phyloP scores from a whole-genome alignment of 257 asterid species.

The Eustoma russellianum region DNA sequence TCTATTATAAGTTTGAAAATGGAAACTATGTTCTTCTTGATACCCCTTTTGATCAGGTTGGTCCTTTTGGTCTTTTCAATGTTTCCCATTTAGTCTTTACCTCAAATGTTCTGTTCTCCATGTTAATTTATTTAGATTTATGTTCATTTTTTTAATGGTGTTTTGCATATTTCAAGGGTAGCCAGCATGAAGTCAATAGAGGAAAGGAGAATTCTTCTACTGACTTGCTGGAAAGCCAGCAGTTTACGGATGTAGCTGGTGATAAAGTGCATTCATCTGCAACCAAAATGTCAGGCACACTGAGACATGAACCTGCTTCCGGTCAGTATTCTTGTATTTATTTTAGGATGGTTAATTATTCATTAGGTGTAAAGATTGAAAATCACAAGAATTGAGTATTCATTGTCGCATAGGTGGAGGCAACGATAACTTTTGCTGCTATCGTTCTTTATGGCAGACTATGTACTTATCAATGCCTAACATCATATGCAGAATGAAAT shows the following conservation, averaged over 20 bases:
- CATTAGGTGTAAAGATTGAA: too few species aligned
- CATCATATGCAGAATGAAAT: too few species aligned
- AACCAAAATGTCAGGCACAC: constrained; percentile 25
- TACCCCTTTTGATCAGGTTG: constrained; percentile 40
- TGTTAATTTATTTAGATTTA: background rate
- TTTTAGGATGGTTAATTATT: too few species aligned
- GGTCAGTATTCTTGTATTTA: constrained; percentile 24
- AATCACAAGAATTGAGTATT: too few species aligned
- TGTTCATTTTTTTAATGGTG: too few species aligned
- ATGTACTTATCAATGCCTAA: too few species aligned
- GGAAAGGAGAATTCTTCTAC: constrained; percentile 6
- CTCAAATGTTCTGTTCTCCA: background rate
- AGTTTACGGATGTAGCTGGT: background rate
- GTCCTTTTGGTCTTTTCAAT: background rate
- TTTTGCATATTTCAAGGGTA: constrained; percentile 14
- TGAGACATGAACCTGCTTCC: constrained; percentile 18
- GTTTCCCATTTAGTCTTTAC: background rate
- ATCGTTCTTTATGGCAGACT: too few species aligned
- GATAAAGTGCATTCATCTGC: constrained; percentile 10
- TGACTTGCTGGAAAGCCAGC: constrained; percentile 8
- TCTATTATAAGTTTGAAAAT: constrained; percentile 75
- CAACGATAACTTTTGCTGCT: too few species aligned
- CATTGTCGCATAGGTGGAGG: too few species aligned
- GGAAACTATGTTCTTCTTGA: constrained; percentile 74
- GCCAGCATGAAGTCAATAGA: constrained; percentile 6